Evolutionary conservation across 106 monocot genomes (phyloP).

Genomic region (Acorus calamus): DNA sequence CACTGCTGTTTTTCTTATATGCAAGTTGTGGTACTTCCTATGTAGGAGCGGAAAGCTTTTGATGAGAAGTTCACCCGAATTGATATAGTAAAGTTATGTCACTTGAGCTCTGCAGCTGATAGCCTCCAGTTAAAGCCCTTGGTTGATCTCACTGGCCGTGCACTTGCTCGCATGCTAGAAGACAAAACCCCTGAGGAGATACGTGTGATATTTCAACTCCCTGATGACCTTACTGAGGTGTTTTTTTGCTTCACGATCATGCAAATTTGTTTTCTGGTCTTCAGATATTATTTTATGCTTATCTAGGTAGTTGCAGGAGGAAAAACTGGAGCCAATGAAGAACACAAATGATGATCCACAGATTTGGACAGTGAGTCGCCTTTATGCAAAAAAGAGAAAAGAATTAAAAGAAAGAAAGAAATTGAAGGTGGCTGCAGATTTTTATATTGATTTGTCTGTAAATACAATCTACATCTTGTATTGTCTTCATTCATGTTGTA

Average conservation of each 20-base stretch:
- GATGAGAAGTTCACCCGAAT: constrained; percentile 82
- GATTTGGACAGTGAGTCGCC: constrained; percentile 72
- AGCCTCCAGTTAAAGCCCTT: constrained; percentile 83
- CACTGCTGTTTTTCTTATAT: not conserved
- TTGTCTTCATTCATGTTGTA: not conserved
- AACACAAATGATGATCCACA: constrained; percentile 84
- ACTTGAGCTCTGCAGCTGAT: constrained; percentile 91
- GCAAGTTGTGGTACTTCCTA: not conserved
- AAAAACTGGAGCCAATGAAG: constrained; percentile 84
- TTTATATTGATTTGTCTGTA: no score
- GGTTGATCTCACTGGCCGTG: constrained; percentile 84
- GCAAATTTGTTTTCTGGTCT: not conserved
- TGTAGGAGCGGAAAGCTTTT: constrained; percentile 77
- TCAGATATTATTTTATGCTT: constrained; percentile 1
- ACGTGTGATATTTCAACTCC: constrained; percentile 87
- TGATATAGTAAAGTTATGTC: constrained; percentile 75
- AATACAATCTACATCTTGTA: not conserved
- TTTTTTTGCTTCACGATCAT: not conserved
- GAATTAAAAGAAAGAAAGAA: constrained; percentile 79
- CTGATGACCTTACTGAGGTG: constrained; percentile 98
- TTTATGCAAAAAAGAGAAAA: constrained; percentile 93
- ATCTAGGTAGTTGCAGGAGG: constrained; percentile 43
- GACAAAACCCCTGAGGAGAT: constrained; percentile 95
- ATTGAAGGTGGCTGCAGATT: constrained; percentile 36
- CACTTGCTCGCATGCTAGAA: constrained; percentile 93